phyloP scores from a whole-genome alignment of 345 rosid species.

The Ceriops zippeliana region DNA sequence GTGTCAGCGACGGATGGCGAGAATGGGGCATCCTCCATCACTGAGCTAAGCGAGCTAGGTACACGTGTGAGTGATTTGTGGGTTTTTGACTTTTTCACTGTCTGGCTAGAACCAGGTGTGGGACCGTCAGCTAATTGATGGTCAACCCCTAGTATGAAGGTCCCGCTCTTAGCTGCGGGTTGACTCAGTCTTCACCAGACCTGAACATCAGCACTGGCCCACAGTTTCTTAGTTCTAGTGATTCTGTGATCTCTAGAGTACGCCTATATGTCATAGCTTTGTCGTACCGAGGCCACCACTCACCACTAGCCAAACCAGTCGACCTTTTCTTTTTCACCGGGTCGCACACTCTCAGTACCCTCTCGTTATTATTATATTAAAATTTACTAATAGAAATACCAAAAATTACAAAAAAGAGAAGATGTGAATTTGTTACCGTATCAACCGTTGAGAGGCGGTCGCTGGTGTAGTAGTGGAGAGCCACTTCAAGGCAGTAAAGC shows the following conservation, averaged over 20 bases:
- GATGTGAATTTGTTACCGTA: slow-evolving; percentile 42
- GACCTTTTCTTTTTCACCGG: too few species aligned
- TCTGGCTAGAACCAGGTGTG: slow-evolving; percentile 9
- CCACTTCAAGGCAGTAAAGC: slow-evolving; percentile 83
- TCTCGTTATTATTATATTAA: too few species aligned
- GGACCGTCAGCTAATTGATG: slow-evolving; percentile 5
- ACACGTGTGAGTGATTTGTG: slow-evolving; percentile 39
- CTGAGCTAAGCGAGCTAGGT: not conserved
- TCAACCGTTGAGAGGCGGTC: slow-evolving; percentile 49
- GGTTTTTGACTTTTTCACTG: slow-evolving; percentile 28
- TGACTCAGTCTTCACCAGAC: slow-evolving; percentile 19
- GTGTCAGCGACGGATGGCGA: slow-evolving; percentile 8
- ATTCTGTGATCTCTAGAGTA: not conserved
- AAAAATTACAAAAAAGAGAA: too few species aligned
- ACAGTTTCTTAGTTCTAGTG: slow-evolving; percentile 6
- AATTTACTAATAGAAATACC: too few species aligned
- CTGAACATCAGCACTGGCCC: slow-evolving; percentile 12
- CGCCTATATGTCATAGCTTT: not conserved
- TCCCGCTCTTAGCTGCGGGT: slow-evolving; percentile 25
- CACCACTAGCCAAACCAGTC: not conserved
- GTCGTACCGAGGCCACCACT: not conserved
- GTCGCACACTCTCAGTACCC: too few species aligned
- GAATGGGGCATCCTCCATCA: slow-evolving; percentile 21
- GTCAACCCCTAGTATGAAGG: slow-evolving; percentile 26
- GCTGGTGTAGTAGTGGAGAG: slow-evolving; percentile 50